Evolutionary conservation across 202 grass and related monocot genomes (phyloP), one percentile per base, ranked within the genome.

Genomic region (Carex arenaria): DNA sequence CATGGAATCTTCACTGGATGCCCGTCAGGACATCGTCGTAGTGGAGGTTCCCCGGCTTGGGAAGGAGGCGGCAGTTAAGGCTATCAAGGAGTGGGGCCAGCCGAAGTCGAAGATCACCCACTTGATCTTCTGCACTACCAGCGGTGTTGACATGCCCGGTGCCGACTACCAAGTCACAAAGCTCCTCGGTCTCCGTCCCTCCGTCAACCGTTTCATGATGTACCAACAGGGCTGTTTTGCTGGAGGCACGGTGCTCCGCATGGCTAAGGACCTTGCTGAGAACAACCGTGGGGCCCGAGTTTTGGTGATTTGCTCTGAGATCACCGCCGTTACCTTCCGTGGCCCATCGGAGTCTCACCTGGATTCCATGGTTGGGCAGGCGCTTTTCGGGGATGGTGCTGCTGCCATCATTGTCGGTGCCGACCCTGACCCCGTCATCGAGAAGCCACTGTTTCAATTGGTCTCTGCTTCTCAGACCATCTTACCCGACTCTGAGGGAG

Each of bases 201-300:
- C 86, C 3, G 87, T 94, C 47, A 88, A 38, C 26, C 87, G 87
- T 54, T 84, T 89, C 82, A 83, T 92, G 49, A 76, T 89, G 64
- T 89, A 85, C 87, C 79, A 85, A 67, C 82, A 92, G 26, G 87
- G 87, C 34, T 87, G 89, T 73, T 84, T 74, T 49, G 79, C 80
- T 7, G 84, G 86, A 38, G 83, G 80, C 71, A 43, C 80, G 10
- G 90, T 88, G 51, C 75, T 91, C 8, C 84, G 81, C 54, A 42
- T 91, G 10, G 87, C 90, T 38, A 88, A 82, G 86, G 86, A 91
- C 84, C 81, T 91, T 52, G 90, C 90, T 2, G 87, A 89, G 84
- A 89, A 87, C 90, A 89, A 86, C 84, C 61, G 81, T 11, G 81
- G 90, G 12, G 81, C 90, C 6, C 72, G 90, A 2, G 90, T 89